phyloP scores from a whole-genome alignment of 1,139 yeast species.

The Nakaseomyces sp. region DNA sequence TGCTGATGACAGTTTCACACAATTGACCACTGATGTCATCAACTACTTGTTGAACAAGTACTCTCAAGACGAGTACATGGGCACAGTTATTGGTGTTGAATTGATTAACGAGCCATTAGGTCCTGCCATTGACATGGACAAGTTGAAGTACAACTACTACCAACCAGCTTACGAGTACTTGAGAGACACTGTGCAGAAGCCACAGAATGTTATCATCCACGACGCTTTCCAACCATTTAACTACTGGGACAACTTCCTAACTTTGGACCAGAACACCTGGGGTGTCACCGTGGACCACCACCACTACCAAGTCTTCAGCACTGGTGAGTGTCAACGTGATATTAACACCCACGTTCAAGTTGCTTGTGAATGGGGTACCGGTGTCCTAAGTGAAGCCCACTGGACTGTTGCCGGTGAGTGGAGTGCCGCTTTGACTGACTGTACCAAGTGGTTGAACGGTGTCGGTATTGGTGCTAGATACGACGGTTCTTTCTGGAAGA shows the following conservation, averaged over 20 bases:
- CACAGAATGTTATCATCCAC: conserved; percentile 33
- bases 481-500: conserved; percentile 50
- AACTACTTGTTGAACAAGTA: conserved; percentile 46
- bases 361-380: conserved; percentile 57
- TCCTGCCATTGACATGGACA: conserved; percentile 48
- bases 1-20: conserved; percentile 38
- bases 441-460: conserved; percentile 88
- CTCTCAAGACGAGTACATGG: conserved; percentile 54
- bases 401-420: conserved; percentile 87
- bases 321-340: conserved; percentile 45
- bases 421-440: conserved; percentile 91
- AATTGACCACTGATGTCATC: conserved; percentile 29
- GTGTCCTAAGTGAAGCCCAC: conserved; percentile 46
- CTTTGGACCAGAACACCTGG: conserved; percentile 38
- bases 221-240: conserved; percentile 52
- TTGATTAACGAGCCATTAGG: conserved; percentile 87
- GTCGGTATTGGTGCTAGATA: conserved; percentile 82
- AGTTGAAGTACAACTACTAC: conserved; percentile 48
- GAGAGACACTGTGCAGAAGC: conserved; percentile 27
- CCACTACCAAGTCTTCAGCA: conserved; percentile 78
- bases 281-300: conserved; percentile 82
- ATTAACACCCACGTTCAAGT: conserved; percentile 53
- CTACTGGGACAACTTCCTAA: conserved; percentile 55
- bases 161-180: conserved; percentile 31
- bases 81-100: conserved; percentile 77